Conservation (phyloP, 2,329 filamentous ascomycete species). For the Endoconidiophora laricicola region DNA sequence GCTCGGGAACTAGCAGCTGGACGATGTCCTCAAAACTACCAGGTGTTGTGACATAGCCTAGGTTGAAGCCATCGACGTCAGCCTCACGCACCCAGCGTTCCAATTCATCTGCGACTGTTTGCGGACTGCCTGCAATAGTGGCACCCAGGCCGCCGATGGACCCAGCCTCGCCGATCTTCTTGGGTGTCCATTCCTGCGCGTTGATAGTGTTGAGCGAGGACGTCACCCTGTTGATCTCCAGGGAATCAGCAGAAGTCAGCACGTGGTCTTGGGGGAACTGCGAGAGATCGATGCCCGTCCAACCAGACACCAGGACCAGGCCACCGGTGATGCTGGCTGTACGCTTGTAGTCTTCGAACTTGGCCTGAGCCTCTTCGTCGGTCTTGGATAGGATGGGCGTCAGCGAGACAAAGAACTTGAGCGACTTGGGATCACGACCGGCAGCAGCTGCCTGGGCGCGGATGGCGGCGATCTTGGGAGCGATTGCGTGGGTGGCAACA, state of each 20-base stretch:
- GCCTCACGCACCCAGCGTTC: constrained; percentile 28
- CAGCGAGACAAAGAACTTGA: constrained; percentile 39
- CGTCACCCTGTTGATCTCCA: constrained; percentile 33
- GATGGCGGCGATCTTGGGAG: constrained; percentile 35
- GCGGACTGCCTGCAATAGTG: constrained; percentile 22
- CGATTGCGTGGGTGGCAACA: constrained; percentile 31
- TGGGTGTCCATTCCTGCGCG: constrained; percentile 28
- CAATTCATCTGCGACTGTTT: constrained; percentile 28
- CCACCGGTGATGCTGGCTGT: constrained; percentile 37
- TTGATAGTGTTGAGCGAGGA: constrained; percentile 31
- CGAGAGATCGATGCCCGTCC: constrained; percentile 44
- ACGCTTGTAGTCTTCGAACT: constrained; percentile 32
- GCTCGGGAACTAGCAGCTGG: constrained; percentile 19
- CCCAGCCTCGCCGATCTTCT: constrained; percentile 25
- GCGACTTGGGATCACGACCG: constrained; percentile 37
- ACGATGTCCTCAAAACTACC: constrained; percentile 22
- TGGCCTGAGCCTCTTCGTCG: constrained; percentile 35
- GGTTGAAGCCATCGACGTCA: constrained; percentile 26
- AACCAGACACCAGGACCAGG: constrained; percentile 38
- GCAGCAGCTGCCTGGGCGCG: constrained; percentile 31
- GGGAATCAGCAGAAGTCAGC: constrained; percentile 35
- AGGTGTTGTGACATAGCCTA: constrained; percentile 27
- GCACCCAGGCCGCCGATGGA: constrained; percentile 25
- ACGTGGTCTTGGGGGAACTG: constrained; percentile 40
- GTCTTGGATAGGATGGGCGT: constrained; percentile 32